phyloP scores from a whole-genome alignment of 495 filamentous ascomycete species.

The Penicillium samsonianum region DNA sequence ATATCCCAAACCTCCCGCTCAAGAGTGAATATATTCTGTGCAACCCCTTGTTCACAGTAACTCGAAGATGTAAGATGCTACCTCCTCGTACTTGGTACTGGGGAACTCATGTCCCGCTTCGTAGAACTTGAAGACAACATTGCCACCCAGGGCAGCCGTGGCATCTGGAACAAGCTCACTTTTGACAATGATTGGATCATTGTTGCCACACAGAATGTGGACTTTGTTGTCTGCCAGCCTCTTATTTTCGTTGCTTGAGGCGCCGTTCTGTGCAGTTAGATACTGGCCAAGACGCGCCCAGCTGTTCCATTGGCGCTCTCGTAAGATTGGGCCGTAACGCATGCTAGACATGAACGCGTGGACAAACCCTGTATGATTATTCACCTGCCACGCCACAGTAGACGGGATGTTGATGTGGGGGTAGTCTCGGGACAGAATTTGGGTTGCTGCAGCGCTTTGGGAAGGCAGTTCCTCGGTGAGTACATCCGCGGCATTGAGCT shows the following conservation, averaged over 20 bases:
- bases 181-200: constrained; percentile 55
- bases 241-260: constrained; percentile 19
- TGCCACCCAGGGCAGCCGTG: constrained; percentile 48
- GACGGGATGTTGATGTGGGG: constrained; percentile 47
- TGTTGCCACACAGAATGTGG: constrained; percentile 54
- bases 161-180: constrained; percentile 61
- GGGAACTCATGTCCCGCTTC: constrained; percentile 61
- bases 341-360: constrained; percentile 60
- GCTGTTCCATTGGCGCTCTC: constrained; percentile 46
- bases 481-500: constrained; percentile 37
- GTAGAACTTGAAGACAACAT: constrained; percentile 48
- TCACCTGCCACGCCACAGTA: constrained; percentile 58
- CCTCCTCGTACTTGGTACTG: constrained; percentile 53
- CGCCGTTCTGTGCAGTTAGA: constrained; percentile 46
- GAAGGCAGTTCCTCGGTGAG: constrained; percentile 42
- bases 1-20: constrained; percentile 6
- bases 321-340: constrained; percentile 55
- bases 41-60: constrained; percentile 29
- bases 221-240: constrained; percentile 52
- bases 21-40: background rate
- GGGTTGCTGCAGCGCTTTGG: constrained; percentile 36
- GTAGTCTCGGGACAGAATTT: constrained; percentile 46
- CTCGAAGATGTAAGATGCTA: constrained; percentile 48
- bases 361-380: constrained; percentile 56
- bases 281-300: constrained; percentile 59